Percentiles rank a stretch among this genome's conserved stretches.
Evolutionary conservation across 2,329 filamentous ascomycete genomes (phyloP).

Genomic region (Aspergillus ochraceoroseus): DNA sequence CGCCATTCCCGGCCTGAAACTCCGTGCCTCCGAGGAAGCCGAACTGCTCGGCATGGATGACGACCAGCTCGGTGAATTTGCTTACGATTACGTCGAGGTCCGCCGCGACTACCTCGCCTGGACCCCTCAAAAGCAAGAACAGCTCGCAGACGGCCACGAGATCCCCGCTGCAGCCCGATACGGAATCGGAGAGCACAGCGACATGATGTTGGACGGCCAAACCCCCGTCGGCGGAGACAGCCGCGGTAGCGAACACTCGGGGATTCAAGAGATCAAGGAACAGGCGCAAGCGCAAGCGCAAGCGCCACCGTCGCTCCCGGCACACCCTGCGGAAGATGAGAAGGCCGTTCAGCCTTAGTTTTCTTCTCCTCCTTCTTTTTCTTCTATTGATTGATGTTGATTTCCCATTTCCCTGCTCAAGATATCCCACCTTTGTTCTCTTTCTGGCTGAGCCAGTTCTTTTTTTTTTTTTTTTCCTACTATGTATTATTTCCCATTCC

Average conservation of each 20-base stretch:
- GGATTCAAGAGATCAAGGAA: conserved; percentile 32
- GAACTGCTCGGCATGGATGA: conserved; percentile 62
- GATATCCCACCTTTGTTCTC: conserved; percentile 29
- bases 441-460: conserved; percentile 26
- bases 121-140: conserved; percentile 45
- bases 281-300: conserved; percentile 27
- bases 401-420: conserved; percentile 19
- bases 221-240: conserved; percentile 32
- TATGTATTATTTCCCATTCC: conserved; percentile 15
- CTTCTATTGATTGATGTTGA: conserved; percentile 10
- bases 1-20: conserved; percentile 63
- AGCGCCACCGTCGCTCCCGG: conserved; percentile 26
- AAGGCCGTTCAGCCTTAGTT: conserved; percentile 11
- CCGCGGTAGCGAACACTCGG: conserved; percentile 31
- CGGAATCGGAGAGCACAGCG: conserved; percentile 56
- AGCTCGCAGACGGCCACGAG: conserved; percentile 47
- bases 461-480: too few relatives aligned
- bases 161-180: conserved; percentile 57
- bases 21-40: conserved; percentile 62
- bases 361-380: neutral
- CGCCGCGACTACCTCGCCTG: conserved; percentile 49
- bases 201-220: conserved; percentile 57
- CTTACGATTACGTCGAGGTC: conserved; percentile 51
- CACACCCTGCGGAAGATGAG: conserved; percentile 13
- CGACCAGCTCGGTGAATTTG: conserved; percentile 50